Conservation (phyloP, 2,329 filamentous ascomycete genomes). For the Aspergillus sp. region DNA sequence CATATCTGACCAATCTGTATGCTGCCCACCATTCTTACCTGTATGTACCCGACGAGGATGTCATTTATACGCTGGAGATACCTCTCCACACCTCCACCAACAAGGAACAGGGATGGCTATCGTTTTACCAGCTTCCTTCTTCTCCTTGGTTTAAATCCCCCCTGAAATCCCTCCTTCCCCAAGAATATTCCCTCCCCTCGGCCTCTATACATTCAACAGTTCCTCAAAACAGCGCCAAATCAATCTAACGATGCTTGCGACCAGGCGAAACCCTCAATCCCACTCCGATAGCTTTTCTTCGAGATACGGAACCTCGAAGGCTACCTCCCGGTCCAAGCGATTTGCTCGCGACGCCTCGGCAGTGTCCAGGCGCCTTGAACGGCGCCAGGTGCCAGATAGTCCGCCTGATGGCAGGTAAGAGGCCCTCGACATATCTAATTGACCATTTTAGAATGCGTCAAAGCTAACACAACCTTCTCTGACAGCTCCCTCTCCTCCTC, state of each 20-base stretch:
- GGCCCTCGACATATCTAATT: conserved; percentile 2
- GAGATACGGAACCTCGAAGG: conserved; percentile 49
- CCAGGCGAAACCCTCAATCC: conserved; percentile 29
- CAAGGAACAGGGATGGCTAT: conserved; percentile 9
- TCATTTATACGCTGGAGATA: conserved; percentile 3
- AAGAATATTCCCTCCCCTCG: conserved; percentile 2
- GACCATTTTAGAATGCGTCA: background rate
- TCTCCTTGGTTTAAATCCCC: conserved; percentile 12
- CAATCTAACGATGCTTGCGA: conserved; percentile 24
- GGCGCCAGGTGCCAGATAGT: conserved; percentile 34
- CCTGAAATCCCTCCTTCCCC: conserved; percentile 10
- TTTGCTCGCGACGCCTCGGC: conserved; percentile 37
- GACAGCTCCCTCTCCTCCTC: conserved; percentile 63
- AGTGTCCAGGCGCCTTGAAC: conserved; percentile 33
- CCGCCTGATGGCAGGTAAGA: conserved; percentile 43
- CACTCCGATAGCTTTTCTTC: conserved; percentile 44
- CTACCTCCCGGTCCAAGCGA: conserved; percentile 38
- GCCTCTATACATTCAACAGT: background rate
- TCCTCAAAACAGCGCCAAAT: conserved; percentile 4
- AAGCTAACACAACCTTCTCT: background rate
- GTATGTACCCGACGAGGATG: background rate
- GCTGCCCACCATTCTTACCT: background rate
- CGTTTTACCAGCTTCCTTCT: conserved; percentile 17
- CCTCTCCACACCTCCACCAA: conserved; percentile 12
- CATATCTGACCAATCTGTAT: background rate